Evolutionary conservation across 2,329 filamentous ascomycete species (phyloP).

Genomic region (Neophaeococcomyces mojaviensis): DNA sequence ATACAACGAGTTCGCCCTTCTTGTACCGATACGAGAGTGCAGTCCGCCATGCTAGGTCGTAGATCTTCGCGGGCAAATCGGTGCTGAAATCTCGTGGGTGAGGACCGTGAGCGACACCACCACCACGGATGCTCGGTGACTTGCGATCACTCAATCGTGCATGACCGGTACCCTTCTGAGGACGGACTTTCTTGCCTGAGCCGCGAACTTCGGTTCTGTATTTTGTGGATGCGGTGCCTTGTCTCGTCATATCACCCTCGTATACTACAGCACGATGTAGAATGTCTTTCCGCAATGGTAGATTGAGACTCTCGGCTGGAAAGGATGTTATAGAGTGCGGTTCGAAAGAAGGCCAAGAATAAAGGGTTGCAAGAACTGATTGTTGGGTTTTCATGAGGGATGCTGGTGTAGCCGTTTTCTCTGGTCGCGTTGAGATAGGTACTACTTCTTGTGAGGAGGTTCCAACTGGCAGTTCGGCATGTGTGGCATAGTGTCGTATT

Average conservation of each 20-base stretch:
- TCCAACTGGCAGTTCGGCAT: constrained; percentile 29
- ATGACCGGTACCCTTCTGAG: constrained; percentile 77
- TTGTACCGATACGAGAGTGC: constrained; percentile 87
- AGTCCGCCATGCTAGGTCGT: constrained; percentile 91
- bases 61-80: constrained; percentile 75
- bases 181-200: constrained; percentile 70
- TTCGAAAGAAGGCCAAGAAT: constrained; percentile 83
- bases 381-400: constrained; percentile 31
- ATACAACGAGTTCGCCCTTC: constrained; percentile 76
- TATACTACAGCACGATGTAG: constrained; percentile 87
- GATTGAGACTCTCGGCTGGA: constrained; percentile 71
- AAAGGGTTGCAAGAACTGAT: constrained; percentile 74
- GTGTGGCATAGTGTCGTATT: constrained; percentile 44
- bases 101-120: constrained; percentile 84
- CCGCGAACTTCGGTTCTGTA: constrained; percentile 77
- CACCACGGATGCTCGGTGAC: constrained; percentile 72
- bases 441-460: constrained; percentile 14
- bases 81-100: constrained; percentile 87
- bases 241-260: constrained; percentile 81
- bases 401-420: constrained; percentile 14
- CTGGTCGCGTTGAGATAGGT: constrained; percentile 26
- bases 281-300: constrained; percentile 83
- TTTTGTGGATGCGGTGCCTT: constrained; percentile 78
- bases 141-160: constrained; percentile 76
- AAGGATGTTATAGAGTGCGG: constrained; percentile 71